A percentile compares a stretch with the other conserved stretches of the same genome.
These are phyloP conservation scores for Mrakia blollopis DNA, from an alignment of 768 basidiomycete species.

Conservation along the genomic window DNA sequence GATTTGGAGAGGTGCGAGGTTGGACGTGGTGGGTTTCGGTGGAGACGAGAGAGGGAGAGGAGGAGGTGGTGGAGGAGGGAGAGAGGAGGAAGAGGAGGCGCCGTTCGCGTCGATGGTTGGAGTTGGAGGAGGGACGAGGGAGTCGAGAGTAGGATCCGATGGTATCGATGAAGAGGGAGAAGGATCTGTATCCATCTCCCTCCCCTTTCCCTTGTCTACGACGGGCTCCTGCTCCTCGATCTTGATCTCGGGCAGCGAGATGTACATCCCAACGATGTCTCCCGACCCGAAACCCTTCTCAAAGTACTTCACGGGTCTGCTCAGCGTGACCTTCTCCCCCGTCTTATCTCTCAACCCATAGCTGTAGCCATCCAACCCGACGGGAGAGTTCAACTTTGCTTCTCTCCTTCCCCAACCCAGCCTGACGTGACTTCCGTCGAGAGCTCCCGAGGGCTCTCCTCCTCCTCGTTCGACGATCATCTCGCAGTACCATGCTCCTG, in stretches of 20 bases:
- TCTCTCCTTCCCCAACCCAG: slow-evolving; percentile 90
- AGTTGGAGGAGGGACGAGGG: no score
- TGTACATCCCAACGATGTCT: slow-evolving; percentile 89
- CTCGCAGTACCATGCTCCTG: slow-evolving; percentile 94
- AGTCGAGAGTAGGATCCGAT: no score
- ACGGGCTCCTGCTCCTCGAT: neutral
- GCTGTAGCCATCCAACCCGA: slow-evolving; percentile 86
- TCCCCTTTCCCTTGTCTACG: slow-evolving; percentile 15
- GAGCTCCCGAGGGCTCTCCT: slow-evolving; percentile 50
- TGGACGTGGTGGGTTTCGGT: neutral
- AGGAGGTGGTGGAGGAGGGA: neutral
- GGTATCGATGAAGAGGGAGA: neutral
- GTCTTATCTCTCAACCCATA: slow-evolving; percentile 88
- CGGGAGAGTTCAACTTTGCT: slow-evolving; percentile 86
- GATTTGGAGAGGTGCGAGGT: slow-evolving; percentile 46
- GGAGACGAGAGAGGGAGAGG: neutral
- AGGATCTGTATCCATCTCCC: slow-evolving; percentile 4
- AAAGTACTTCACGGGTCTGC: slow-evolving; percentile 71
- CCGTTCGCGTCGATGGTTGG: no score
- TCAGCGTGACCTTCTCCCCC: slow-evolving; percentile 83
- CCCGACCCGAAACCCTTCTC: slow-evolving; percentile 60
- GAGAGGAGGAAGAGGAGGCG: neutral
- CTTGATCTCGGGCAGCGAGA: slow-evolving; percentile 60
- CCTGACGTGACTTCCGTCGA: slow-evolving; percentile 74
- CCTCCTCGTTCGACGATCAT: slow-evolving; percentile 59